These are phyloP conservation scores for Akanthomyces lecanii DNA, from an alignment of 2,329 filamentous ascomycete species.

Conservation along the genomic window DNA sequence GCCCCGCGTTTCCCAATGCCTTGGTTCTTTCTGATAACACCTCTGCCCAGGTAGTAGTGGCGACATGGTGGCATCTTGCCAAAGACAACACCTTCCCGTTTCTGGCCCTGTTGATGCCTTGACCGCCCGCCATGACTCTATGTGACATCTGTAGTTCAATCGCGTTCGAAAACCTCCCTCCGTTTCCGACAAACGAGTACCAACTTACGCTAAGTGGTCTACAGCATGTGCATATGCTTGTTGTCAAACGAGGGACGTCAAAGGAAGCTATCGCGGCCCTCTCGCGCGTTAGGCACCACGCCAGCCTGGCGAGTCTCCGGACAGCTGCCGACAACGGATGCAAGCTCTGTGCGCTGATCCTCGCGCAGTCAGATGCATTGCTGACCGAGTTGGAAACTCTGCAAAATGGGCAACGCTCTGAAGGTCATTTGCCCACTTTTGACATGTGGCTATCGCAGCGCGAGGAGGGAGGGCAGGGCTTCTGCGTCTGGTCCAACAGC, in stretches of 20 bases:
- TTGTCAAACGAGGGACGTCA: background rate
- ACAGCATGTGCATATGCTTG: background rate
- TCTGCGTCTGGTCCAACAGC: background rate
- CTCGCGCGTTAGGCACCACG: background rate
- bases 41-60: too few species aligned
- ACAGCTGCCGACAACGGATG: background rate
- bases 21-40: too few species aligned
- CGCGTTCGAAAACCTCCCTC: background rate
- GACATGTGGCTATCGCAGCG: background rate
- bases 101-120: too few species aligned
- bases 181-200: background rate
- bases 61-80: too few species aligned
- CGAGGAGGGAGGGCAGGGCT: background rate
- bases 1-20: too few species aligned
- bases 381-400: background rate
- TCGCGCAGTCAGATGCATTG: background rate
- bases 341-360: background rate
- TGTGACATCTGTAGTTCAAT: background rate
- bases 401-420: background rate
- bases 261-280: background rate
- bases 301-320: background rate
- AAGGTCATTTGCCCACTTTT: background rate
- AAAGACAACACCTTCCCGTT: too few species aligned
- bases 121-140: background rate
- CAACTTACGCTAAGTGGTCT: background rate